These are phyloP conservation scores for Madurella mycetomatis DNA, from an alignment of 2,329 filamentous ascomycete genomes.

Conservation along the genomic window DNA sequence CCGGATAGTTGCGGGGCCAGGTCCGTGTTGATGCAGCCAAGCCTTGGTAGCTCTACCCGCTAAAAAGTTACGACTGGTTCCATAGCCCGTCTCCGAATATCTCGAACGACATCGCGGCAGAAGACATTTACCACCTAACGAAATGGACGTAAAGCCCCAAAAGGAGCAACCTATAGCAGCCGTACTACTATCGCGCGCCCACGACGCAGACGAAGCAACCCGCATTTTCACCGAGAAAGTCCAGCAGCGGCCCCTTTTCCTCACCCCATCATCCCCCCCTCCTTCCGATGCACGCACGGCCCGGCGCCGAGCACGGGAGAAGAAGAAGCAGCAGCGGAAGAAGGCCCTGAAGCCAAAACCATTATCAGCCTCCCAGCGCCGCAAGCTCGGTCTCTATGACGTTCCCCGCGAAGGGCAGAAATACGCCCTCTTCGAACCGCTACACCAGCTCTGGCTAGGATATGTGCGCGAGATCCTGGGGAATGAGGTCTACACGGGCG, in stretches of 20 bases:
- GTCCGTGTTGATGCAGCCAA: too few species aligned
- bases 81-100: not conserved
- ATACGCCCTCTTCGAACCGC: slow-evolving; percentile 70
- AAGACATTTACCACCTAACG: not conserved
- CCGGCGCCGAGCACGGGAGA: slow-evolving; percentile 46
- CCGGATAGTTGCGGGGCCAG: too few species aligned
- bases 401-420: slow-evolving; percentile 64
- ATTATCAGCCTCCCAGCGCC: slow-evolving; percentile 74
- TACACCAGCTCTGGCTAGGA: slow-evolving; percentile 74
- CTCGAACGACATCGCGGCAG: not conserved
- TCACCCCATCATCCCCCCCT: slow-evolving; percentile 69
- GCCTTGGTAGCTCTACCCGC: too few species aligned
- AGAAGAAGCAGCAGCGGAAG: slow-evolving; percentile 43
- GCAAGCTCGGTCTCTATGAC: slow-evolving; percentile 67
- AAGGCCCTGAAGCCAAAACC: slow-evolving; percentile 56
- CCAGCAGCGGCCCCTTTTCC: slow-evolving; percentile 72
- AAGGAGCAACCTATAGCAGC: slow-evolving; percentile 46
- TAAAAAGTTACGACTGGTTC: too few species aligned
- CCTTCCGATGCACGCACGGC: slow-evolving; percentile 54
- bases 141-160: slow-evolving; percentile 22
- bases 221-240: slow-evolving; percentile 79
- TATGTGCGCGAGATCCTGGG: slow-evolving; percentile 83
- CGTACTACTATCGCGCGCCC: slow-evolving; percentile 69
- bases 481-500: slow-evolving; percentile 51
- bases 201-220: slow-evolving; percentile 66